Conservation (phyloP, 2,329 filamentous ascomycete genomes). For the Neopestalotiopsis sp. region DNA sequence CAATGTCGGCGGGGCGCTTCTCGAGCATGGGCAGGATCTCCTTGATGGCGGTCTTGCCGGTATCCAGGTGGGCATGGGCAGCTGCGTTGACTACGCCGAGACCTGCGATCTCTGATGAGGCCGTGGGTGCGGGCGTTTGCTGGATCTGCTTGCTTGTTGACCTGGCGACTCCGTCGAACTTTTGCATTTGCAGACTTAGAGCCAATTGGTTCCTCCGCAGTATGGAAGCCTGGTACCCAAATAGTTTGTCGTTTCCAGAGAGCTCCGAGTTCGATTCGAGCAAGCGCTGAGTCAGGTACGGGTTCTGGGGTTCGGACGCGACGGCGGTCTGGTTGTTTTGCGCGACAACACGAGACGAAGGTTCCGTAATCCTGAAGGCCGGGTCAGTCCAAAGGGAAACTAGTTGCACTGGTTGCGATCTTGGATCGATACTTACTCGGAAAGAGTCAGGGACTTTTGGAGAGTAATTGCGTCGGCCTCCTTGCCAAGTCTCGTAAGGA, state of each 20-base stretch:
- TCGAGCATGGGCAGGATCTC: slow-evolving; percentile 73
- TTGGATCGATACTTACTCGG: slow-evolving; percentile 52
- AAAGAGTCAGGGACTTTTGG: slow-evolving; percentile 64
- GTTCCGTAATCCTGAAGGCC: slow-evolving; percentile 64
- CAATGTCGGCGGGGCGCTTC: slow-evolving; percentile 79
- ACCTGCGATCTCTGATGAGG: slow-evolving; percentile 41
- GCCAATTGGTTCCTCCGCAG: slow-evolving; percentile 68
- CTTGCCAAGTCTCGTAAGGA: slow-evolving; percentile 70
- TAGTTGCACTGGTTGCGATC: slow-evolving; percentile 35
- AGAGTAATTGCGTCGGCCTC: slow-evolving; percentile 68
- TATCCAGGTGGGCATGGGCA: slow-evolving; percentile 68
- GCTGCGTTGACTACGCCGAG: slow-evolving; percentile 69
- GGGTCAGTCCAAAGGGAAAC: neutral
- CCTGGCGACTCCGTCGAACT: slow-evolving; percentile 65
- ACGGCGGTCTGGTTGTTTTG: slow-evolving; percentile 65
- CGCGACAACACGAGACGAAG: slow-evolving; percentile 69
- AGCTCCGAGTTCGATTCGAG: slow-evolving; percentile 59
- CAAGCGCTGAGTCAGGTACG: slow-evolving; percentile 70
- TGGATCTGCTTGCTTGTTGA: slow-evolving; percentile 50
- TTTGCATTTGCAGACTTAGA: slow-evolving; percentile 70
- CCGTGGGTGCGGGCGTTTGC: slow-evolving; percentile 32
- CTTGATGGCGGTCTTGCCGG: slow-evolving; percentile 72
- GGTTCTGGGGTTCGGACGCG: slow-evolving; percentile 57
- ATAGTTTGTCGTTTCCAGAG: slow-evolving; percentile 67
- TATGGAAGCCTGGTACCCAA: slow-evolving; percentile 71